These are phyloP conservation scores for Xerocomus alliaceus DNA, from an alignment of 1,284 basidiomycete genomes.

Conservation along the genomic window DNA sequence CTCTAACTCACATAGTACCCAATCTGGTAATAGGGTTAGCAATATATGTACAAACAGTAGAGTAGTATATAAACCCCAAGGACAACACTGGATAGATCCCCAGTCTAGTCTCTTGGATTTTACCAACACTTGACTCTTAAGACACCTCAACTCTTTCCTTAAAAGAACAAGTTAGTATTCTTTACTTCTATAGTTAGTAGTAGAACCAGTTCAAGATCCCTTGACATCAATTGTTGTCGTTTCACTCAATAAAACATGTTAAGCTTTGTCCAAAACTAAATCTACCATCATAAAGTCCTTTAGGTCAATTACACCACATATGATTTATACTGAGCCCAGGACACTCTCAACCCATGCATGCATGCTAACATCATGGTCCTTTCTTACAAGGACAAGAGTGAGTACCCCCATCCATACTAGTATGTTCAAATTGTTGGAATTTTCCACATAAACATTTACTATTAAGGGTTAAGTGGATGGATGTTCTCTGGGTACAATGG, in stretches of 20 bases:
- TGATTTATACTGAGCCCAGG: neutral
- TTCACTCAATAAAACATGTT: slow-evolving; percentile 31
- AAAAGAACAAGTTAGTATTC: too few relatives aligned
- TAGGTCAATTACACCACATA: slow-evolving; percentile 28
- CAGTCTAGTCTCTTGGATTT: too few relatives aligned
- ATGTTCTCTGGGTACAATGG: slow-evolving; percentile 29
- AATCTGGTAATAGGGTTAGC: too few relatives aligned
- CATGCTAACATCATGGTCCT: slow-evolving; percentile 25
- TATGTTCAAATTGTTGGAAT: slow-evolving; percentile 40
- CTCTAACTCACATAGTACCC: too few relatives aligned
- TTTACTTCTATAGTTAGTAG: too few relatives aligned
- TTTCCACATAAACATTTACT: slow-evolving; percentile 2
- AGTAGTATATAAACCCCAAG: too few relatives aligned
- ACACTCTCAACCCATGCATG: neutral
- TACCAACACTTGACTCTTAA: too few relatives aligned
- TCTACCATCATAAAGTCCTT: slow-evolving; percentile 31
- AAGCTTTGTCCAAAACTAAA: slow-evolving; percentile 14
- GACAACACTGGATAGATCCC: too few relatives aligned
- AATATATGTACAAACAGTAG: too few relatives aligned
- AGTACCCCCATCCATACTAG: slow-evolving; percentile 42
- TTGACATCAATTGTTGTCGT: too few relatives aligned
- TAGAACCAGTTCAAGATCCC: too few relatives aligned
- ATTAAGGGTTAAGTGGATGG: neutral
- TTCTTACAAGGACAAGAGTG: slow-evolving; percentile 5
- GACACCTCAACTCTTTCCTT: too few relatives aligned